Evolutionary conservation across 345 rosid genomes (phyloP).

Genomic region (Garcia nutans): DNA sequence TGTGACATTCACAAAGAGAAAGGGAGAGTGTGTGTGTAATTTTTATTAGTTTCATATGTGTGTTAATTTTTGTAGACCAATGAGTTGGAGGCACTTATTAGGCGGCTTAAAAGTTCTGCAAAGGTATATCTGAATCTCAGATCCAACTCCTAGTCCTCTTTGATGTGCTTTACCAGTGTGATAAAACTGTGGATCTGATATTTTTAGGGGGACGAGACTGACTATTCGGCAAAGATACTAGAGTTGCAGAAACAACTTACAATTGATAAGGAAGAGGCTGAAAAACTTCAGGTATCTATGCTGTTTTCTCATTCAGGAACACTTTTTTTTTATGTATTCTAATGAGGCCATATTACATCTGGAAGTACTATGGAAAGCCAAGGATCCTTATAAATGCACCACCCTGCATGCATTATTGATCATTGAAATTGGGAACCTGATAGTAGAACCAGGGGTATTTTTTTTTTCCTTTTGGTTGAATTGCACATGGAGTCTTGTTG

Average conservation of each 20-base stretch:
- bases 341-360: neutral
- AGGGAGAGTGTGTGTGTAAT: slow-evolving; percentile 2
- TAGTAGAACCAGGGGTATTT: neutral
- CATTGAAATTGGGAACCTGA: neutral
- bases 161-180: slow-evolving; percentile 17
- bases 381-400: neutral
- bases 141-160: slow-evolving; percentile 7
- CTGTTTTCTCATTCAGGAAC: neutral
- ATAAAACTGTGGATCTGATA: neutral
- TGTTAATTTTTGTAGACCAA: slow-evolving; percentile 44
- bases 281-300: slow-evolving; percentile 63
- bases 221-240: slow-evolving; percentile 73
- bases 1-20: slow-evolving; percentile 17
- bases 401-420: neutral
- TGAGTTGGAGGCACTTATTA: slow-evolving; percentile 76
- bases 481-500: neutral
- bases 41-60: slow-evolving; percentile 8
- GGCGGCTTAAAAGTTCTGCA: slow-evolving; percentile 54
- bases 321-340: neutral
- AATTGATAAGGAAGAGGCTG: slow-evolving; percentile 85
- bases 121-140: slow-evolving; percentile 45
- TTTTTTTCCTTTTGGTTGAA: neutral
- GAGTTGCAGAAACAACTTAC: slow-evolving; percentile 84
- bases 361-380: neutral
- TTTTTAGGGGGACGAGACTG: slow-evolving; percentile 70